Conservation (phyloP, 352 stramenopile species). For the Phytophthora rubi region DNA sequence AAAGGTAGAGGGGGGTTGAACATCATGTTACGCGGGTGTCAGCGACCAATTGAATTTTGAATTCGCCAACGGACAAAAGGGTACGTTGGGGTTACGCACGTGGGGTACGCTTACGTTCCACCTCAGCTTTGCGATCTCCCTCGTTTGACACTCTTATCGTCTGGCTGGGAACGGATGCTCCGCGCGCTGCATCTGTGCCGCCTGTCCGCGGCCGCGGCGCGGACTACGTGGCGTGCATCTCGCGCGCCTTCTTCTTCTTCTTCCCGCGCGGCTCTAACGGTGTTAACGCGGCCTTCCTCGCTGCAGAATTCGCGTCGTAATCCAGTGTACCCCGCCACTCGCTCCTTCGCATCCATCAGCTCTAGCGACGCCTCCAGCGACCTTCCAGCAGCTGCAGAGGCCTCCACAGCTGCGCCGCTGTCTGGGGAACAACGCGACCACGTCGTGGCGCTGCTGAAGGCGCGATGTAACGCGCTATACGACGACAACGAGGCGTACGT, state of each 20-base stretch:
- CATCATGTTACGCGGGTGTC: slow-evolving; percentile 3
- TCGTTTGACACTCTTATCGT: slow-evolving; percentile 25
- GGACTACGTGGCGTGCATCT: not conserved
- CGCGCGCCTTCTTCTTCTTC: not conserved
- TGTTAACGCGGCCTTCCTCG: not conserved
- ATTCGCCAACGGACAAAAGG: not conserved
- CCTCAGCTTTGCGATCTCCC: slow-evolving; percentile 21
- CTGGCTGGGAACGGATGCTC: slow-evolving; percentile 37
- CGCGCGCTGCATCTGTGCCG: slow-evolving; percentile 40
- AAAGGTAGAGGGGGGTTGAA: not conserved
- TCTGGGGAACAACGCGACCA: slow-evolving; percentile 25
- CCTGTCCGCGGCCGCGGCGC: slow-evolving; percentile 10
- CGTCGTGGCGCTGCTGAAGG: slow-evolving; percentile 48
- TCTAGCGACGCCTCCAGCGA: no score
- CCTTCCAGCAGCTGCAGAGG: no score
- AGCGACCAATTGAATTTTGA: slow-evolving; percentile 24
- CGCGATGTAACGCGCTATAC: slow-evolving; percentile 60
- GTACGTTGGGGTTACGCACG: not conserved
- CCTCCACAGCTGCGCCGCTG: not conserved
- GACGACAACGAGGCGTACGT: slow-evolving; percentile 51
- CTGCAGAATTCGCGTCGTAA: slow-evolving; percentile 17
- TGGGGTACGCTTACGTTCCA: not conserved
- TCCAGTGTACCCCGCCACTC: not conserved
- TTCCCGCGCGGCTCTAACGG: not conserved
- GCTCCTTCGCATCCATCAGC: not conserved